Evolutionary conservation across 139 green algal species (phyloP).

Genomic region (Haematococcus sp.): DNA sequence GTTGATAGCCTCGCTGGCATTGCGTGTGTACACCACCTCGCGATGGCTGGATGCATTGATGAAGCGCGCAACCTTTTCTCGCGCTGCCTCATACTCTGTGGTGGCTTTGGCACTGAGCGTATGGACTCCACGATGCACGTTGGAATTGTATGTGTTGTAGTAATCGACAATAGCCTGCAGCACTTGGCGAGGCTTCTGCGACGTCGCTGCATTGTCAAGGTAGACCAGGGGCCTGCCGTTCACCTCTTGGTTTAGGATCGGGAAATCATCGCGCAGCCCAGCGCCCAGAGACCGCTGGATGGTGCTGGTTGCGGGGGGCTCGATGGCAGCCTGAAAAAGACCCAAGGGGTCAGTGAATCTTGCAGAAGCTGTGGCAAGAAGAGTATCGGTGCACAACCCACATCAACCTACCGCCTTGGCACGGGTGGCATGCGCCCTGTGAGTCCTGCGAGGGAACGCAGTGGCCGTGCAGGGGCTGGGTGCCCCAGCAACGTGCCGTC

Average conservation of each 20-base stretch:
- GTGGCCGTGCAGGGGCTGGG: too few species aligned
- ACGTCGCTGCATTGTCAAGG: conserved; percentile 96
- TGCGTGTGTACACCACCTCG: conserved; percentile 95
- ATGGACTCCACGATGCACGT: conserved; percentile 96
- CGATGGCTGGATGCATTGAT: conserved; percentile 71
- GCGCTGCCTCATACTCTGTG: conserved; percentile 84
- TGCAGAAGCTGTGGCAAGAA: neutral
- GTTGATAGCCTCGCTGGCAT: conserved; percentile 97
- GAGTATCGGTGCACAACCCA: neutral
- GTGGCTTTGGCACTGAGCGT: conserved; percentile 79
- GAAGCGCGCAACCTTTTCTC: conserved; percentile 88
- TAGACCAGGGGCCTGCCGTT: conserved; percentile 90
- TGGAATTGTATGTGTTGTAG: conserved; percentile 91
- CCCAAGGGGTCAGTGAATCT: too few species aligned
- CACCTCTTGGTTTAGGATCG: conserved; percentile 84
- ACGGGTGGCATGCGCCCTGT: too few species aligned
- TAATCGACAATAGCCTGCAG: conserved; percentile 77
- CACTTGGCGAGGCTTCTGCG: conserved; percentile 84
- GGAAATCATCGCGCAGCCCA: conserved; percentile 68
- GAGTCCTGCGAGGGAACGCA: too few species aligned
- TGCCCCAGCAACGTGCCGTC: too few species aligned
- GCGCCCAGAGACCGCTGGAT: conserved; percentile 20
- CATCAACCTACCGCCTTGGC: neutral
- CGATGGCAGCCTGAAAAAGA: too few species aligned
- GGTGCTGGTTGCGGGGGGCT: too few species aligned